Evolutionary conservation across 1,284 basidiomycete species (phyloP).

Genomic region (Abortiporus biennis): DNA sequence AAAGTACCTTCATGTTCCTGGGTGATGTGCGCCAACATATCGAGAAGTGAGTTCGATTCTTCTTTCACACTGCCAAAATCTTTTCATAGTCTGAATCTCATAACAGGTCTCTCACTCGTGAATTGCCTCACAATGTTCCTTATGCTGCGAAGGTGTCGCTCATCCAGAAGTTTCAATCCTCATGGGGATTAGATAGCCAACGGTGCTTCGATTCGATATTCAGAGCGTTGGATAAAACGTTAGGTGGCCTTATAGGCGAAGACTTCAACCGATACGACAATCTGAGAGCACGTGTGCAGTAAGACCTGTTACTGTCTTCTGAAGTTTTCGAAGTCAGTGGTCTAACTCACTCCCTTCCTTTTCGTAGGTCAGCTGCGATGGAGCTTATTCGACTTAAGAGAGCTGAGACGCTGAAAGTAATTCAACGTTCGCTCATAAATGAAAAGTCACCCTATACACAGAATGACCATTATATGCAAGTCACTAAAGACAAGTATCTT

Average conservation of each 20-base stretch:
- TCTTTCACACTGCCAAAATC: not conserved
- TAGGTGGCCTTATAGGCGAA: constrained; percentile 12
- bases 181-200: constrained; percentile 34
- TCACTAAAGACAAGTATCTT: constrained; percentile 13
- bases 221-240: constrained; percentile 16
- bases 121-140: constrained; percentile 43
- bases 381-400: constrained; percentile 9
- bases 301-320: constrained; percentile 4
- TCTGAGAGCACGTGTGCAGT: constrained; percentile 9
- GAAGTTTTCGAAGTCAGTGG: constrained; percentile 6
- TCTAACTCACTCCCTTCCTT: not conserved
- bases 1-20: constrained; percentile 12
- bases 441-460: constrained; percentile 15
- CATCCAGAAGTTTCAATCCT: constrained; percentile 28
- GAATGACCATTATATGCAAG: constrained; percentile 12
- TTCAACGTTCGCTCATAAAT: constrained; percentile 9
- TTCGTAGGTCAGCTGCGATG: constrained; percentile 5
- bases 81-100: not conserved
- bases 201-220: constrained; percentile 32
- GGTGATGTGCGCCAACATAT: constrained; percentile 17
- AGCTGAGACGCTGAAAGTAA: constrained; percentile 3
- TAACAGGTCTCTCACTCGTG: constrained; percentile 39
- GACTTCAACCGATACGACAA: constrained; percentile 9
- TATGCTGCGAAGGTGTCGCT: constrained; percentile 40
- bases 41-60: constrained; percentile 10